Base-by-base conservation (phyloP, 805 yeast species). In the Starmerella floricola region DNA sequence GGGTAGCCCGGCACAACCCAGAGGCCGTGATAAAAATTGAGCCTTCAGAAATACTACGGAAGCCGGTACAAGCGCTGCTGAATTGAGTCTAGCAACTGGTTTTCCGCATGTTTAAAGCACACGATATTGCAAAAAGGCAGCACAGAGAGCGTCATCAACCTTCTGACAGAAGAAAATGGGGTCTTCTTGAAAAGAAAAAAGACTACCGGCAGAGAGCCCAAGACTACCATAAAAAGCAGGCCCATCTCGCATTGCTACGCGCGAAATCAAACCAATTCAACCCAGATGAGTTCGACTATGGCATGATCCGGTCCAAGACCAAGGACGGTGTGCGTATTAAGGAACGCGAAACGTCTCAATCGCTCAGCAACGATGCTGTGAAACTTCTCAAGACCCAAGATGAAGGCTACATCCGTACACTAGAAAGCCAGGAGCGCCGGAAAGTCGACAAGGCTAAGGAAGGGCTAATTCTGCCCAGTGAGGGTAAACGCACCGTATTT, bases 221-320 rank as follows among this genome's bases (percentile, higher is more conserved):
- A 44, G 79, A 77, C 52, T 76, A 60, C 52, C 82, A 77, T 54
- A 61, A 63, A 48, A 76, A 76, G 52, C 73, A 77, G 52, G 70
- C 68, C 21, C 67, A 73, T 6, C 50, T 91, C 40, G 82, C 81
- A 62, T 69, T 79, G 1, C 69, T 91, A 44, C 75, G 81, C 51
- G 67, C 69, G 32, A 88, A 85, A 58, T 93, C 82, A 2, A 65
- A 69, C 29, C 69, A 70, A 34, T 72, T 85, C 53, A 91, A 91
- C 59, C 94, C 93, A 13, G 98, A 91, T 69, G 98, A 91, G 62
- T 91, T 81, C 65, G 86, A 88, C 62, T 95, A 85, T 73, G 91
- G 85, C 17, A 91, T 91, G 98, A 73, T 78, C 26, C 67, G 71
- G 12, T 71, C 69, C 54, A 76, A 91, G 4, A 94, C 85, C 49